These are phyloP conservation scores for Berkeleyomyces rouxiae DNA, from an alignment of 2,329 filamentous ascomycete genomes.

Conservation along the genomic window DNA sequence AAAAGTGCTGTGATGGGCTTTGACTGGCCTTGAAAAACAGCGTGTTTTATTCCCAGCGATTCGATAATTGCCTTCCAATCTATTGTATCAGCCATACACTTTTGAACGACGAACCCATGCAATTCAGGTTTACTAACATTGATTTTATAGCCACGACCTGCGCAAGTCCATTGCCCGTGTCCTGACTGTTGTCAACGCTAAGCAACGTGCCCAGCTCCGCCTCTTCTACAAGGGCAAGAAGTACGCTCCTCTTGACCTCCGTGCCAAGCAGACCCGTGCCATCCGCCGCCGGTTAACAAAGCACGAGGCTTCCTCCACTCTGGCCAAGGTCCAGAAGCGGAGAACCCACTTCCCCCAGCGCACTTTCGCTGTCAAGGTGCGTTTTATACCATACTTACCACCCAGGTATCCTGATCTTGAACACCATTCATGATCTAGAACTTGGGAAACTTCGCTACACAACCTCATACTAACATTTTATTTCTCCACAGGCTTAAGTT, in stretches of 20 bases:
- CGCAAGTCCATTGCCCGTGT: constrained; percentile 99
- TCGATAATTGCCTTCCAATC: background rate
- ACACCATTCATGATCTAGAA: background rate
- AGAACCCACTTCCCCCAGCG: constrained; percentile 90
- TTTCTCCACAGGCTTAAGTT: constrained; percentile 11
- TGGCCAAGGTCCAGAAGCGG: constrained; percentile 96
- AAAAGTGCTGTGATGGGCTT: background rate
- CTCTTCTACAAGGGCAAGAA: constrained; percentile 99
- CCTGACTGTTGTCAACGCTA: constrained; percentile 98
- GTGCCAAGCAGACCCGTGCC: constrained; percentile 93
- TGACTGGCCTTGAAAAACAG: background rate
- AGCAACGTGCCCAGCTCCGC: constrained; percentile 93
- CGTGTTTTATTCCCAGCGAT: background rate
- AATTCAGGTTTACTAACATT: constrained; percentile 16
- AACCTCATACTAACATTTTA: background rate
- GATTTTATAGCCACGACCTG: constrained; percentile 66
- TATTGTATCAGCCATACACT: background rate
- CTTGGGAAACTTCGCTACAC: background rate
- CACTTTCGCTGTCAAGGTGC: constrained; percentile 96
- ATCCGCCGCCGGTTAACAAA: constrained; percentile 90
- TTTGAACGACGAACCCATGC: background rate
- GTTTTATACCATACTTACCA: background rate
- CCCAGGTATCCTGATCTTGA: background rate
- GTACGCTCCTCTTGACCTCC: constrained; percentile 95
- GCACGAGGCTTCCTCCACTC: constrained; percentile 68